Evolutionary conservation across 2,329 filamentous ascomycete species (phyloP), one percentile per base, ranked within the genome.

Genomic region (Fusarium sacchari): DNA sequence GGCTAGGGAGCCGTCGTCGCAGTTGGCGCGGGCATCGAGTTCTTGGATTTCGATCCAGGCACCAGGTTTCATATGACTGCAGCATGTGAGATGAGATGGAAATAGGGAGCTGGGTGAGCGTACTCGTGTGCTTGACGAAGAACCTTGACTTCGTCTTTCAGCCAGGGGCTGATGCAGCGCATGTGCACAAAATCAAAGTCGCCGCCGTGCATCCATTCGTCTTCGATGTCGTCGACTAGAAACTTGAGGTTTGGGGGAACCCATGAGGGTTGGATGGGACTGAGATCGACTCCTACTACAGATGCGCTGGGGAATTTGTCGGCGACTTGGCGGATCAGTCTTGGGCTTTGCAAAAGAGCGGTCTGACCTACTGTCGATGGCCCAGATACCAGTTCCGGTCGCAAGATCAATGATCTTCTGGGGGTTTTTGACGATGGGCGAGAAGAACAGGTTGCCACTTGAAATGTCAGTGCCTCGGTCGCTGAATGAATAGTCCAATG

Each of bases 121-220:
- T 20, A 77, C 75, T 73, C 69, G 8, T 69, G 40, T 12, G 69
- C 73, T n/a, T 64, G 75, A n/a, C 64, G 62, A 4, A 77, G 63
- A 3, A 77, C 58, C 1, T 61, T 69, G 10, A 67, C 63, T 22
- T 67, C 37, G 4, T 76, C 75, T 1, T 77, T 77, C 0, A 77
- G 13, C 71, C 72, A 77, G 1, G 75, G 75, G 28, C 66, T 75
- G 10, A 77, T 75, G 17, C 74, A 76, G 5, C 75, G 75, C 75
- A 77, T 73, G 7, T 77, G 75, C 30, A 75, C 67, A 58, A 77
- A 72, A 44, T 77, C 75, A 57, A 69, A 76, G 30, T 64, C 64
- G 0, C 52, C 34, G 11, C 75, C 75, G 18, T 76, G 64, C 53
- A 72, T 69, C 89, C 89, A 91, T 1, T 86, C 82, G 57, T 87